Percentiles rank a stretch among this genome's conserved stretches.
Conservation (phyloP, 1,139 yeast genomes). For the Pichia sp. region DNA sequence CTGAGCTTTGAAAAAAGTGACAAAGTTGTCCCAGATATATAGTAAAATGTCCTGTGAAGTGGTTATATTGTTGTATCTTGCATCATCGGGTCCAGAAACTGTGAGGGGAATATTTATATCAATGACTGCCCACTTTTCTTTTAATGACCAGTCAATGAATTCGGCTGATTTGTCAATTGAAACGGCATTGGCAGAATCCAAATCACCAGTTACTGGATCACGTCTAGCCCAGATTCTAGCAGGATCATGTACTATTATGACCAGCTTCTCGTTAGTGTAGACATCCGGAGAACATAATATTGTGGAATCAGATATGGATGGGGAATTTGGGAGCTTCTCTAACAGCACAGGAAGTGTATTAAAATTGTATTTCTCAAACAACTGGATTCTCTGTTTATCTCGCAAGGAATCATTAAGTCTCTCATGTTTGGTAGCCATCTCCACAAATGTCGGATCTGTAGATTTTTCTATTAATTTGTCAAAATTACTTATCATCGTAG, state of each 20-base stretch:
- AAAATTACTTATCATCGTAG: slow-evolving; percentile 23
- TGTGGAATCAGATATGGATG: slow-evolving; percentile 51
- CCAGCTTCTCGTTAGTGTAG: slow-evolving; percentile 52
- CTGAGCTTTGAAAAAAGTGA: slow-evolving; percentile 63
- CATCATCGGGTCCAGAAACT: slow-evolving; percentile 32
- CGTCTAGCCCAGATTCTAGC: slow-evolving; percentile 89
- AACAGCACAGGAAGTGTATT: slow-evolving; percentile 63
- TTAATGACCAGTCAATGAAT: slow-evolving; percentile 50
- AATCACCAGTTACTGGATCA: slow-evolving; percentile 72
- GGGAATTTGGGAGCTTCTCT: slow-evolving; percentile 37
- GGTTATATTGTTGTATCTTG: slow-evolving; percentile 49
- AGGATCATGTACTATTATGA: slow-evolving; percentile 81
- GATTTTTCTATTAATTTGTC: slow-evolving; percentile 18
- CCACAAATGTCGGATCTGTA: slow-evolving; percentile 29
- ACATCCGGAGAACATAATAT: slow-evolving; percentile 73
- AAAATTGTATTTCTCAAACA: slow-evolving; percentile 51
- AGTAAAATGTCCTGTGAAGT: slow-evolving; percentile 72
- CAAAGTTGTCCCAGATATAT: slow-evolving; percentile 86
- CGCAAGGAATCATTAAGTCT: slow-evolving; percentile 68
- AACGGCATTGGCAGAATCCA: slow-evolving; percentile 64
- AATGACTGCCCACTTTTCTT: slow-evolving; percentile 64
- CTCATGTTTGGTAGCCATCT: slow-evolving; percentile 30
- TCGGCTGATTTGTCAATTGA: slow-evolving; percentile 56
- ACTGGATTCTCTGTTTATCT: slow-evolving; percentile 53
- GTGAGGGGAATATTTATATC: slow-evolving; percentile 71